Conservation (phyloP, 108 stramenopile genomes). For the Pseudonitzschia delicatissima region DNA sequence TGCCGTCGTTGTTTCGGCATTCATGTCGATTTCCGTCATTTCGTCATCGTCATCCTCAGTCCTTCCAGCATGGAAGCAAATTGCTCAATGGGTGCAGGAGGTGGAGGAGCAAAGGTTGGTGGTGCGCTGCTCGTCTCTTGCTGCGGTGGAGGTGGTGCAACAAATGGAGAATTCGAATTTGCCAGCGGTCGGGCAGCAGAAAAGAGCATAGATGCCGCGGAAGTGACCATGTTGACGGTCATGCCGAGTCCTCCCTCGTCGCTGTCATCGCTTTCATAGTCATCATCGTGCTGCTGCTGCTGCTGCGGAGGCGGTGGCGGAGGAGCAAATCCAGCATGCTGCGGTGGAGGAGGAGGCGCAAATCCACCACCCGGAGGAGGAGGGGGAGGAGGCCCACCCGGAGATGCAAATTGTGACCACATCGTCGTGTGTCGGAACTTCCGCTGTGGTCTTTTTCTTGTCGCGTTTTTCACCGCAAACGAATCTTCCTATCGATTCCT, state of each 20-base stretch:
- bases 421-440: not conserved
- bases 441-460: too few relatives aligned
- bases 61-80: conserved; percentile 27
- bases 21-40: conserved; percentile 3
- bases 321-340: conserved; percentile 18
- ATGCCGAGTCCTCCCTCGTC: conserved; percentile 33
- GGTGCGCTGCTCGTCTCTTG: not conserved
- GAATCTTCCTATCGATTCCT: too few relatives aligned
- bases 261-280: conserved; percentile 11
- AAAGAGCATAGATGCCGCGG: conserved; percentile 22
- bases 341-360: not conserved
- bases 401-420: not conserved
- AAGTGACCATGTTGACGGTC: conserved; percentile 33
- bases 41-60: not conserved
- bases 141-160: not conserved
- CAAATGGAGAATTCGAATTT: not conserved
- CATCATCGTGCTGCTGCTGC: not conserved
- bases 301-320: conserved; percentile 12
- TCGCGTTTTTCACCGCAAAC: too few relatives aligned
- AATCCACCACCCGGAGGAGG: not conserved
- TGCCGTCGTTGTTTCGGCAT: not conserved
- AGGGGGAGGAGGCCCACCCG: not conserved
- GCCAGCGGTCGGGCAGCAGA: not conserved
- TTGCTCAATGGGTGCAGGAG: conserved; percentile 28
- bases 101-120: not conserved